phyloP scores from a whole-genome alignment of 2,329 filamentous ascomycete species.

The Pyrenochaeta sp. region DNA sequence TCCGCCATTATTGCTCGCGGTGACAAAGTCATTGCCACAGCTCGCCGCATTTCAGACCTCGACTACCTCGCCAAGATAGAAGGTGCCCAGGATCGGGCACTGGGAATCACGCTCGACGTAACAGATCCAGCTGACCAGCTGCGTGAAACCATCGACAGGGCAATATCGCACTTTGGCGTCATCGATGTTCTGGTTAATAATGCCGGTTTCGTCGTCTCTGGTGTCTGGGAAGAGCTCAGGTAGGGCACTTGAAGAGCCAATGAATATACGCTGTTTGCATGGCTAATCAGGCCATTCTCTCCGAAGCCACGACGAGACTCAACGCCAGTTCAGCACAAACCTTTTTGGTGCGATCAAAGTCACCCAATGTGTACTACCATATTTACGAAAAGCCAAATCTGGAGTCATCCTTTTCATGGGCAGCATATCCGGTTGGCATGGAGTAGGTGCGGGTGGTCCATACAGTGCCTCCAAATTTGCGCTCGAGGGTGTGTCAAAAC shows the following conservation, averaged over 20 bases:
- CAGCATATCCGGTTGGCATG: constrained; percentile 6
- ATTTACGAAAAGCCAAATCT: constrained; percentile 1
- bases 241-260: too few relatives aligned
- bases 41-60: constrained; percentile 35
- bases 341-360: constrained; percentile 12
- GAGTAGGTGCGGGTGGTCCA: constrained; percentile 1
- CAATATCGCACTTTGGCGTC: constrained; percentile 40
- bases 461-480: constrained; percentile 12
- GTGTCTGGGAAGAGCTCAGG: background rate
- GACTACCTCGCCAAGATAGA: constrained; percentile 22
- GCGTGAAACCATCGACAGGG: constrained; percentile 20
- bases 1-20: constrained; percentile 49
- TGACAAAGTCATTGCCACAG: constrained; percentile 55
- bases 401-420: constrained; percentile 10
- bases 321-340: constrained; percentile 11
- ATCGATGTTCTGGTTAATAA: constrained; percentile 56
- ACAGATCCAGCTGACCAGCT: constrained; percentile 39
- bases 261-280: background rate
- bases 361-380: constrained; percentile 5
- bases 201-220: constrained; percentile 57
- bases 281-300: background rate
- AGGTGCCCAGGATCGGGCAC: constrained; percentile 27
- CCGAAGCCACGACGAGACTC: constrained; percentile 3
- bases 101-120: constrained; percentile 46
- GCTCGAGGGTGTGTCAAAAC: constrained; percentile 4